Evolutionary conservation across 2,329 filamentous ascomycete genomes (phyloP), one percentile per base, ranked within the genome.

Genomic region (Colletotrichum simmondsii): DNA sequence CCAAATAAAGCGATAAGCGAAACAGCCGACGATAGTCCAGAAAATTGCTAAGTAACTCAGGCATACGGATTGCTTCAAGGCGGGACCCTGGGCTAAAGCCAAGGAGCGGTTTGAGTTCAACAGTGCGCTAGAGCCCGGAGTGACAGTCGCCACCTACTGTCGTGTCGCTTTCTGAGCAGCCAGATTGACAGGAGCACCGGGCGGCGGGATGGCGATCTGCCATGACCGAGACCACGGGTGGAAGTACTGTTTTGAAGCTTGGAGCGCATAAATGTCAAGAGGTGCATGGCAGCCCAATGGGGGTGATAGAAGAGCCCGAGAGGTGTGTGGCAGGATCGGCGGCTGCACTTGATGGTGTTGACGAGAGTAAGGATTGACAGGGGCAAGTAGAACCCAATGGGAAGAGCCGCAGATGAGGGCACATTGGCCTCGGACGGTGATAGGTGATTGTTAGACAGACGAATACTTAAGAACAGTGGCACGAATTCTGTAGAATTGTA

Each of bases 261-360:
- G 60, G 19, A 53, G 37, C 5, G 37, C 37, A 42, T 16, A 5
- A 42, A 19, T 19, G 42, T 49, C 42, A 49, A 49, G 42, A 46
- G 65, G 70, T 72, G 70, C 70, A 72, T 72, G 42, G 66, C 70
- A 72, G 66, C 70, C 70, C 56, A 60, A 72, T 72, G 59, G 54
- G 22, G 54, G 46, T 32, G 42, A 11, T 65, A 54, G 4, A 56
- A 65, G 60, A 35, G 56, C 66, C 66, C 66, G 70, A 72, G 60
- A 54, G 37, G 69, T 46, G 70, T 72, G 70, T 72, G 70, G 66
- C 59, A 69, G 70, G 70, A 72, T 72, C 66, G 60, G 70, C 70
- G 70, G 66, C 46, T 70, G 65, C 60, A 60, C 60, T 65, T 56
- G 70, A 61, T 69, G 65, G 60, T 37, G 57, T 64, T 56, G 49